Evolutionary conservation across 768 basidiomycete genomes (phyloP).

Genomic region (Heimioporus sp.): DNA sequence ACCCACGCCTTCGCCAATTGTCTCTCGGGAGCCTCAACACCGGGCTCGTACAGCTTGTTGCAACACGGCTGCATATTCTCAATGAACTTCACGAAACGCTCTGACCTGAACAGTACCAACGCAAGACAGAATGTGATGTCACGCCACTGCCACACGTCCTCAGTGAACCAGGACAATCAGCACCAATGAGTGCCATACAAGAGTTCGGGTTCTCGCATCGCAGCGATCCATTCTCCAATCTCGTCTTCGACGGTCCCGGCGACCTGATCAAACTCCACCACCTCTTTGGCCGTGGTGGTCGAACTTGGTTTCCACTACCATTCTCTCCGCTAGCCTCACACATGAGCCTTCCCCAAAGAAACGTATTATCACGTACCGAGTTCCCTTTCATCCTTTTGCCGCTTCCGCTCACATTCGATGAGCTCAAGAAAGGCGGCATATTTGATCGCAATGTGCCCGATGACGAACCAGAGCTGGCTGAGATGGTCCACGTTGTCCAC

Average conservation of each 20-base stretch:
- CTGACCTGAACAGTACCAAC: constrained; percentile 93
- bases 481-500: constrained; percentile 82
- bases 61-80: constrained; percentile 91
- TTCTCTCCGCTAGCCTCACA: constrained; percentile 54
- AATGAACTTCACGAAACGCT: constrained; percentile 91
- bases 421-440: constrained; percentile 96
- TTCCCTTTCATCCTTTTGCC: constrained; percentile 88
- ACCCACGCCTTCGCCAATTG: constrained; percentile 88
- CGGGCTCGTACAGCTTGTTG: constrained; percentile 90
- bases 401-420: constrained; percentile 94
- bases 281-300: constrained; percentile 48
- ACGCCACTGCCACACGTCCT: constrained; percentile 93
- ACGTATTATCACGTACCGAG: constrained; percentile 49
- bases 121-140: constrained; percentile 97
- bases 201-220: constrained; percentile 82
- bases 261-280: constrained; percentile 94
- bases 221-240: constrained; percentile 88
- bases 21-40: constrained; percentile 81
- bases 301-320: constrained; percentile 38
- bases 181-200: constrained; percentile 86
- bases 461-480: constrained; percentile 91
- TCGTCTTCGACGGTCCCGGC: constrained; percentile 98
- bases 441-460: constrained; percentile 96
- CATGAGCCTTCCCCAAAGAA: background rate
- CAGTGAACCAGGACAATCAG: constrained; percentile 86